Base-by-base conservation (phyloP, 495 filamentous ascomycete species). In the Sporormia fimetaria region DNA sequence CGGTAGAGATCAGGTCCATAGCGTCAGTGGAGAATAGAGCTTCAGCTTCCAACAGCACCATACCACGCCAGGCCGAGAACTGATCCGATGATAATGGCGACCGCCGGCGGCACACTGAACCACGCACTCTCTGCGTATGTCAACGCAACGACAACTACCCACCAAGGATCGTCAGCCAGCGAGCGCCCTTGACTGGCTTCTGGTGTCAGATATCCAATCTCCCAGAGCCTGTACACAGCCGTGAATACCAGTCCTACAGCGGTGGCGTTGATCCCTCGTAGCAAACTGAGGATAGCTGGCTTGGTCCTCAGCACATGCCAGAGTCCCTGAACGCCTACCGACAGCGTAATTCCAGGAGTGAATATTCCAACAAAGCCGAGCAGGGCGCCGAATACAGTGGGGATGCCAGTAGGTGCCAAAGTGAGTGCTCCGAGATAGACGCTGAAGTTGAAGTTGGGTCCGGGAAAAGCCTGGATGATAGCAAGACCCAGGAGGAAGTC, bases 381-480 rank as follows among this genome's bases (percentile, higher is more conserved):
- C 0, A 82, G 14, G 0, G 83, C 80, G 7, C 78, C 78, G 15
- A 71, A 34, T 28, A 69, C 53, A 3, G 71, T 57, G 2, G 63
- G 63, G 20, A 52, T 56, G 7, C 18, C 24, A 1, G 66, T 57
- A 4, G 60, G 62, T 0, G 49, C 55, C 0, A 69, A 43, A 0
- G 81, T 70, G 0, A 88, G 62, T 4, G 70, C 61, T 17, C 84
- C 82, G 9, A 88, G 67, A 50, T 78, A 88, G 10, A 88, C 80
- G 3, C 78, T 81, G 51, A 88, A 87, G 57, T 88, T 92, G 71
- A 88, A 87, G 57, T 92, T 88, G 0, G 84, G 84, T 0, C 84
- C 83, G 0, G 83, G 83, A 52, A 88, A 86, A 2, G 81, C 75
- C 58, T 92, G 83, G 44, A 83, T 84, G 42, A 88, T 66, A 8